Percentiles rank a stretch among this genome's conserved stretches.
These are phyloP conservation scores for Hippophae gyantsensis DNA, from an alignment of 306 rosid species.

Conservation along the genomic window DNA sequence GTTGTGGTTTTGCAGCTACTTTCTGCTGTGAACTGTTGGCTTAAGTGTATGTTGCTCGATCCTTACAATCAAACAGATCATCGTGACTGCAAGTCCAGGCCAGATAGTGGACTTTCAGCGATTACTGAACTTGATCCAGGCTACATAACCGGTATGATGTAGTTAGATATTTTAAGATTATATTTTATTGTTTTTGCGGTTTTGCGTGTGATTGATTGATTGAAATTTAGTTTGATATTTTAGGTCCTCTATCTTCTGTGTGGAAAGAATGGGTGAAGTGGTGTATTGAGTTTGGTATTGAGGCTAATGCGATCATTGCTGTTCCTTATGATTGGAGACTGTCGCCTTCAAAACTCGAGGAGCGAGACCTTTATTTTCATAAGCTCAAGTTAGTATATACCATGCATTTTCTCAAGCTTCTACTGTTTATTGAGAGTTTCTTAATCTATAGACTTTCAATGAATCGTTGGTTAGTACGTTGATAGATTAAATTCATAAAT, in stretches of 20 bases:
- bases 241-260: constrained; percentile 93
- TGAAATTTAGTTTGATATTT: constrained; percentile 4
- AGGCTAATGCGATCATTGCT: constrained; percentile 91
- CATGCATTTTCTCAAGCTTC: constrained; percentile 9
- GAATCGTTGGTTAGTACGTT: no score
- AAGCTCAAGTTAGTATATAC: constrained; percentile 69
- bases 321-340: constrained; percentile 98
- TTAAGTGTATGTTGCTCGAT: constrained; percentile 83
- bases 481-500: no score
- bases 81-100: constrained; percentile 89
- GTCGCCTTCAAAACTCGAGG: constrained; percentile 84
- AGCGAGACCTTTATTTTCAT: constrained; percentile 94
- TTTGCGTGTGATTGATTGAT: constrained; percentile 1
- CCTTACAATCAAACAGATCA: constrained; percentile 94
- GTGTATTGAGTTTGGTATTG: constrained; percentile 96
- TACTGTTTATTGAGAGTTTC: not conserved
- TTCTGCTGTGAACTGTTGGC: constrained; percentile 97
- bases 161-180: no score
- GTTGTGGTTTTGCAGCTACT: constrained; percentile 49
- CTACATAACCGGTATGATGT: constrained; percentile 63
- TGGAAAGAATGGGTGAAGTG: constrained; percentile 99
- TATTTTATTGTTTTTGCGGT: not conserved
- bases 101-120: constrained; percentile 96
- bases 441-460: no score
- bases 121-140: constrained; percentile 99